Evolutionary conservation across 805 yeast species (phyloP), one percentile per base, ranked within the genome.

Genomic region (Nakazawaea holstii): DNA sequence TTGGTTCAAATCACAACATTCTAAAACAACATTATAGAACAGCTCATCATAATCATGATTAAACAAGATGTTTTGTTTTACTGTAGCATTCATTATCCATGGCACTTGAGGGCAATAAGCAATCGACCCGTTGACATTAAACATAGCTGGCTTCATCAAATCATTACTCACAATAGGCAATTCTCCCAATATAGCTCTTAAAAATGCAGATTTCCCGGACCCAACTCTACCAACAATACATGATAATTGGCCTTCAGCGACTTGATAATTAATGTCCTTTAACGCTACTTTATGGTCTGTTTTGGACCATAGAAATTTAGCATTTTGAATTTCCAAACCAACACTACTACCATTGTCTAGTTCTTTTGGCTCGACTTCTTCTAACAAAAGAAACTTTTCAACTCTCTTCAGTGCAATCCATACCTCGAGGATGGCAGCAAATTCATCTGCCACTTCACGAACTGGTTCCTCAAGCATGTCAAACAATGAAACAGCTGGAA

Each of bases 61-160:
- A 64, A 92, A 92, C 10, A 82, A 59, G 58, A 92, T 90, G 61
- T 92, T 92, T 59, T 84, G 85, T 58, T 76, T 82, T 49, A 94
- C 82, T 4, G 97, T 85, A 51, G 86, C 98, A 62, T 94, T 94
- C 54, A 92, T 73, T 56, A 92, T 74, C 99, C 99, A 94, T 5
- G 98, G 95, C 49, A 88, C 81, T 70, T 92, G 99, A 6, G 98
- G 81, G 66, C 98, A 92, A 65, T 90, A 92, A 1, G 98, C 97
- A 43, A 91, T 91, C 1, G 96, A 87, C 52, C 91, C 96, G 7
- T 32, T n/a, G 14, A 10, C n/a, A 11, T 10, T 6, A 11, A 14
- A 9, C 14, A 13, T 9, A 6, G 14, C 91, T 2, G 98, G 97
- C 43, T 92, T 73, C 8, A 90, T 87, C 35, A 76, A 72, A 59